Evolutionary conservation across 441 rosid genomes (phyloP).

Genomic region (Breynia disticha): DNA sequence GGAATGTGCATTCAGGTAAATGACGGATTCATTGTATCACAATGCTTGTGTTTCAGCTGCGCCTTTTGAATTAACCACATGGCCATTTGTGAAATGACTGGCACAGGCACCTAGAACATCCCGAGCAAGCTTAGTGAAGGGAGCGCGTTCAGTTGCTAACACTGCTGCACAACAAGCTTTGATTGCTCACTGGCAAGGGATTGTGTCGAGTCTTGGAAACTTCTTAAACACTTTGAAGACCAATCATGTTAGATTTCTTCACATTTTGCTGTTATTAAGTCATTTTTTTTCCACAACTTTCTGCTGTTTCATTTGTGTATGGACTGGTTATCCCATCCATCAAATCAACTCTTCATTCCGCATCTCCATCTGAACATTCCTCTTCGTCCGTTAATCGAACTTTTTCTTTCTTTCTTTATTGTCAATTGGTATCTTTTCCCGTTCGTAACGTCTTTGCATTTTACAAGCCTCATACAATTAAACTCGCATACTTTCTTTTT

Average conservation of each 20-base stretch:
- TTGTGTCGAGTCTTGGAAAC: conserved; percentile 88
- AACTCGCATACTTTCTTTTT: too few species aligned
- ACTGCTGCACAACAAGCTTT: conserved; percentile 85
- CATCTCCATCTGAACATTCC: too few species aligned
- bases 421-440: too few species aligned
- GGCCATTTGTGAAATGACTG: conserved; percentile 11
- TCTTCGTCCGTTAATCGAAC: too few species aligned
- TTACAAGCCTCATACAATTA: too few species aligned
- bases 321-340: too few species aligned
- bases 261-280: conserved; percentile 1
- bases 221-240: conserved; percentile 73
- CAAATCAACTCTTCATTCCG: too few species aligned
- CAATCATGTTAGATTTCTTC: conserved; percentile 50
- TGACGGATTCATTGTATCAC: background rate
- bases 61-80: background rate
- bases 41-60: background rate
- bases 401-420: too few species aligned
- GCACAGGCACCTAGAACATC: conserved; percentile 99
- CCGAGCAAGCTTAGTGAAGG: conserved; percentile 97
- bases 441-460: too few species aligned
- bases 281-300: background rate
- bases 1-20: conserved; percentile 97
- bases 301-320: background rate
- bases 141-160: conserved; percentile 80
- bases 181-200: conserved; percentile 99